Conservation (phyloP, 805 yeast species). For the Torulaspora maleeae region DNA sequence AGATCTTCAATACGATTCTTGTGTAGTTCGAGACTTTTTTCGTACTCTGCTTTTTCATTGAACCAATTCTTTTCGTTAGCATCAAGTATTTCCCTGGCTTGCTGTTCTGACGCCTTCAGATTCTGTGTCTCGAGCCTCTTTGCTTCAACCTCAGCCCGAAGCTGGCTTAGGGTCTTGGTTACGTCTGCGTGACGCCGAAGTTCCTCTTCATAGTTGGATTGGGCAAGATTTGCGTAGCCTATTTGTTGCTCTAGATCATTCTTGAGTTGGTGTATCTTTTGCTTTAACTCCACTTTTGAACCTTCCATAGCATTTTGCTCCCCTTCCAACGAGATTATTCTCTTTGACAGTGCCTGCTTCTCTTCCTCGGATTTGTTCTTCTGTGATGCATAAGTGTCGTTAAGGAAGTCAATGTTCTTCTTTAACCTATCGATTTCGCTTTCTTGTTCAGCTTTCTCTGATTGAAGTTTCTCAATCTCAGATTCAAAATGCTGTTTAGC, state of each 20-base stretch:
- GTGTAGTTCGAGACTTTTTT: conserved; percentile 45
- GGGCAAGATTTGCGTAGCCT: conserved; percentile 45
- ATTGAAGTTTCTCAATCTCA: conserved; percentile 16
- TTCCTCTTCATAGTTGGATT: conserved; percentile 52
- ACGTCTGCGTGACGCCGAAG: conserved; percentile 52
- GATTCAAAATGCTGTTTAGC: conserved; percentile 32
- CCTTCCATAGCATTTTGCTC: conserved; percentile 23
- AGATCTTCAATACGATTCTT: conserved; percentile 50
- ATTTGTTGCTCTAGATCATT: conserved; percentile 43
- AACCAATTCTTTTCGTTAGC: conserved; percentile 45
- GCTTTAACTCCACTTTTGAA: conserved; percentile 28
- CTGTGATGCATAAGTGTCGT: conserved; percentile 31
- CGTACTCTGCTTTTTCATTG: conserved; percentile 39
- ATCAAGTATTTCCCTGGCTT: conserved; percentile 34
- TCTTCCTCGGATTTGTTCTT: conserved; percentile 28
- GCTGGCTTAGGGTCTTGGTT: conserved; percentile 38
- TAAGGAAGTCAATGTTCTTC: conserved; percentile 30
- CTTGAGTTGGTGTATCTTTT: conserved; percentile 31
- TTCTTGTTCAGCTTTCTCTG: conserved; percentile 21
- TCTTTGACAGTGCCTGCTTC: conserved; percentile 22
- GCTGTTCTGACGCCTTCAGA: conserved; percentile 29
- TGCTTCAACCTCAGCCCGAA: conserved; percentile 38
- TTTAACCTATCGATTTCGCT: conserved; percentile 30
- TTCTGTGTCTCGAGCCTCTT: conserved; percentile 29
- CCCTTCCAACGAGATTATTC: conserved; percentile 32